phyloP scores from a whole-genome alignment of 176 grass and related monocot genomes.

The Raddia guianensis region DNA sequence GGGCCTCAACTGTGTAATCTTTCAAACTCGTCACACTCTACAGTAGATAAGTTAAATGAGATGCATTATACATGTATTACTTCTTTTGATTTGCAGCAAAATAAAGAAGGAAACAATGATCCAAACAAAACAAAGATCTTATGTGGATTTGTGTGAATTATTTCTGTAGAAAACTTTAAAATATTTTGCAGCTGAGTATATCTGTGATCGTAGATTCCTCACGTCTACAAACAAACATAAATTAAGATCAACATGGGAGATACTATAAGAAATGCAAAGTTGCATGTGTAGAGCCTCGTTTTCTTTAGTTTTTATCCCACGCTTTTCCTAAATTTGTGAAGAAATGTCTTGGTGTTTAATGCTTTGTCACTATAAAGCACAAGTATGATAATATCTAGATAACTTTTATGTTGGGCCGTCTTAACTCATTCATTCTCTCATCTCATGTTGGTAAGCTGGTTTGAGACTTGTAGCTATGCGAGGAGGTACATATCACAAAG shows the following conservation, averaged over 20 bases:
- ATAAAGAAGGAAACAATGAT: slow-evolving; percentile 23
- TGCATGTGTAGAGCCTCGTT: too few relatives aligned
- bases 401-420: too few relatives aligned
- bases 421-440: too few relatives aligned
- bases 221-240: slow-evolving; percentile 67
- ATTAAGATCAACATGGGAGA: slow-evolving; percentile 39
- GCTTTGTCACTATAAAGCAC: too few relatives aligned
- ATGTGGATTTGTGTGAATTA: slow-evolving; percentile 76
- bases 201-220: slow-evolving; percentile 90
- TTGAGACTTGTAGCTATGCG: background rate
- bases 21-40: slow-evolving; percentile 83
- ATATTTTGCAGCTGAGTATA: slow-evolving; percentile 94
- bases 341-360: too few relatives aligned
- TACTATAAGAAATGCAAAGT: slow-evolving; percentile 49
- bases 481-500: background rate
- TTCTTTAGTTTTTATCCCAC: too few relatives aligned
- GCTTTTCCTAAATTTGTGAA: too few relatives aligned
- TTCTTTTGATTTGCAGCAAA: background rate
- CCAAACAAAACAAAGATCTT: slow-evolving; percentile 38
- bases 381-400: too few relatives aligned
- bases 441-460: too few relatives aligned
- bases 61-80: slow-evolving; percentile 13
- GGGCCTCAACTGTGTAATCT: slow-evolving; percentile 84
- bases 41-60: slow-evolving; percentile 34
- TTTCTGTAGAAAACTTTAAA: slow-evolving; percentile 90